Percentiles rank a stretch among this genome's conserved stretches.
phyloP scores from a whole-genome alignment of 2,329 filamentous ascomycete genomes.

The Fusarium setosum region DNA sequence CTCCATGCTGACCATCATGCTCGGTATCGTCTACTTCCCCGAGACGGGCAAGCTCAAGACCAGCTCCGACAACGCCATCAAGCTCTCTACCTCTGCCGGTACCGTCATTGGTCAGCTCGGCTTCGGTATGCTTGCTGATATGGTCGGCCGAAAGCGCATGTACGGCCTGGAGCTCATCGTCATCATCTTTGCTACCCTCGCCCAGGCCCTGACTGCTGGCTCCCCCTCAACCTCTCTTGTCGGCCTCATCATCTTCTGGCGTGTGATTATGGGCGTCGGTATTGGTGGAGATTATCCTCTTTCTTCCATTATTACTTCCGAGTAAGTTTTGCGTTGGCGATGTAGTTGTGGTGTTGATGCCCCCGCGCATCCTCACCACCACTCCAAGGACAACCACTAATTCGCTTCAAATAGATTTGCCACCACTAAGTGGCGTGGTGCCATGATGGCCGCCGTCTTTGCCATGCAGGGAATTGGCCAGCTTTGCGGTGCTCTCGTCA shows the following conservation, averaged over 20 bases:
- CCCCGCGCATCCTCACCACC: background rate
- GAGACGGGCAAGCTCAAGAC: constrained; percentile 69
- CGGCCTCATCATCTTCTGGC: constrained; percentile 82
- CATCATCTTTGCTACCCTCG: constrained; percentile 83
- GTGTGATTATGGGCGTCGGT: constrained; percentile 73
- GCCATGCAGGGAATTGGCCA: constrained; percentile 90
- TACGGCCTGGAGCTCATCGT: constrained; percentile 83
- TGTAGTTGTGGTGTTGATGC: too few species aligned
- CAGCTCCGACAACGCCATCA: constrained; percentile 82
- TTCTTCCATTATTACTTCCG: constrained; percentile 85
- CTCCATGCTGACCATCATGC: constrained; percentile 78
- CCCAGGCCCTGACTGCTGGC: constrained; percentile 73
- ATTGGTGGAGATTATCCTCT: constrained; percentile 77
- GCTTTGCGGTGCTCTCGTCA: constrained; percentile 78
- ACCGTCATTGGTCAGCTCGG: constrained; percentile 84
- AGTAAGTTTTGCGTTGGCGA: constrained; percentile 58
- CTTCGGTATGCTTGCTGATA: constrained; percentile 83
- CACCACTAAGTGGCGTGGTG: constrained; percentile 85
- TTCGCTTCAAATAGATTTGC: constrained; percentile 61
- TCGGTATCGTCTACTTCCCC: constrained; percentile 82
- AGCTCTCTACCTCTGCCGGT: constrained; percentile 84
- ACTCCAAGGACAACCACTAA: background rate
- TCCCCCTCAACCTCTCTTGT: constrained; percentile 73
- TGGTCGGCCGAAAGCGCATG: constrained; percentile 77
- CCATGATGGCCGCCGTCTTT: constrained; percentile 89